phyloP scores from a whole-genome alignment of 2,329 filamentous ascomycete species.

The Venturia pyrina region DNA sequence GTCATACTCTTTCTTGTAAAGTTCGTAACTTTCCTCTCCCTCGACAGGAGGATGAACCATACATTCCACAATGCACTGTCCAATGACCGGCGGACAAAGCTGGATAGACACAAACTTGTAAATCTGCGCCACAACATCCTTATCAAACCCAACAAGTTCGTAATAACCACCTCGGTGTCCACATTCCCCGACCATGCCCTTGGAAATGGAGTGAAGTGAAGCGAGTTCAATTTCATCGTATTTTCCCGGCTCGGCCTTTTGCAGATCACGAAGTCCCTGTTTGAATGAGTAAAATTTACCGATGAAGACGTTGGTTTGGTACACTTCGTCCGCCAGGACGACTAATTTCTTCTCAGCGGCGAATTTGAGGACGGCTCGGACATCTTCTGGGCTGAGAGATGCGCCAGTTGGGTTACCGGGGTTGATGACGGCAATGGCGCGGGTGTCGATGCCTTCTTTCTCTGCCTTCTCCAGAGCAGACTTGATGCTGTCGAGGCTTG shows the following conservation, averaged over 20 bases:
- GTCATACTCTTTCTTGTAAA: constrained; percentile 80
- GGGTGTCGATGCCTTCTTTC: constrained; percentile 70
- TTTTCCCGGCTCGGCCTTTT: constrained; percentile 55
- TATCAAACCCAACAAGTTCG: constrained; percentile 83
- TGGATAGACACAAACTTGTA: constrained; percentile 99
- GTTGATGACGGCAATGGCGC: constrained; percentile 95
- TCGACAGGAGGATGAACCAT: constrained; percentile 91
- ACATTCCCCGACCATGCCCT: constrained; percentile 98
- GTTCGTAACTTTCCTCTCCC: constrained; percentile 72
- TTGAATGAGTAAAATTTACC: constrained; percentile 97
- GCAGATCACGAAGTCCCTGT: constrained; percentile 69
- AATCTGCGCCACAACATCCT: constrained; percentile 78
- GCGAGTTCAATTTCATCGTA: constrained; percentile 83
- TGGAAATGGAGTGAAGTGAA: constrained; percentile 86
- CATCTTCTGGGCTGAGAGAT: constrained; percentile 66
- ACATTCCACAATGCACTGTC: constrained; percentile 91
- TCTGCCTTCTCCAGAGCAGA: constrained; percentile 64
- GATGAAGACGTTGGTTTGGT: constrained; percentile 96
- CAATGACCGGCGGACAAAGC: constrained; percentile 88
- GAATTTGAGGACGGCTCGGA: constrained; percentile 77
- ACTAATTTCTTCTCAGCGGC: constrained; percentile 79
- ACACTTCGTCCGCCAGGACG: constrained; percentile 91
- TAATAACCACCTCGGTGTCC: constrained; percentile 97
- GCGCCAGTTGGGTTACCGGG: constrained; percentile 95
- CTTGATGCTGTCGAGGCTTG: constrained; percentile 70